These are phyloP conservation scores for Aspergillus alliaceus DNA, from an alignment of 2,329 filamentous ascomycete genomes.

Conservation along the genomic window DNA sequence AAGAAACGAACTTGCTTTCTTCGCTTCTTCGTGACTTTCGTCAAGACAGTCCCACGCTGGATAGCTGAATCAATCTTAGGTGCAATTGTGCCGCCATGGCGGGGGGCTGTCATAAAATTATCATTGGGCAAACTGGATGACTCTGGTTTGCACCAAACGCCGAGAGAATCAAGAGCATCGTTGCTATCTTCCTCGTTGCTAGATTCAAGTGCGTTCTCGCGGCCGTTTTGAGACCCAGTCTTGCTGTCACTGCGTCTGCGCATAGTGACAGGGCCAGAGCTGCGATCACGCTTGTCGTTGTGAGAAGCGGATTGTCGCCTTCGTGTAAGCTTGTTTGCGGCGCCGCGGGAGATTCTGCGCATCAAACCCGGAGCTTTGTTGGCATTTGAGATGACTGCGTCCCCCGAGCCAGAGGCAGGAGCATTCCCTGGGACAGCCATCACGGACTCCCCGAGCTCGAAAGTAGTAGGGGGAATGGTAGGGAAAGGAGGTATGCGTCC, in stretches of 20 bases:
- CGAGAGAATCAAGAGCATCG: conserved; percentile 47
- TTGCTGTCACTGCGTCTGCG: conserved; percentile 88
- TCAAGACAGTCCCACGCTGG: conserved; percentile 73
- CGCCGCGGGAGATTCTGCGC: conserved; percentile 78
- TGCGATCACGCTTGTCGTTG: conserved; percentile 77
- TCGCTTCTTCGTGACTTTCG: conserved; percentile 83
- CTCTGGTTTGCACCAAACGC: conserved; percentile 44
- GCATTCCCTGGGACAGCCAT: conserved; percentile 47
- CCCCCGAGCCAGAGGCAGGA: conserved; percentile 57
- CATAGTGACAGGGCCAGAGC: conserved; percentile 84
- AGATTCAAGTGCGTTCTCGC: conserved; percentile 44
- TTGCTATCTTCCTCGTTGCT: conserved; percentile 42
- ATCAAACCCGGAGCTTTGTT: conserved; percentile 68
- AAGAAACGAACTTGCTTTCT: conserved; percentile 71
- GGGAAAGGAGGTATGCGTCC: conserved; percentile 27
- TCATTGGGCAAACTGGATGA: conserved; percentile 41
- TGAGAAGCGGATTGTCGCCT: conserved; percentile 77
- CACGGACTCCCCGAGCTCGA: conserved; percentile 74
- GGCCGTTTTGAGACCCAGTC: conserved; percentile 61
- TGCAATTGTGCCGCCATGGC: conserved; percentile 42
- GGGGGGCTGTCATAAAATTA: conserved; percentile 31
- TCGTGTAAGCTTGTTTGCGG: conserved; percentile 66
- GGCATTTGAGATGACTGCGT: conserved; percentile 54
- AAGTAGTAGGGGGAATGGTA: conserved; percentile 50
- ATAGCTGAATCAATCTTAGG: conserved; percentile 76